Conservation (phyloP, 768 basidiomycete species). For the Leccinum uliginosum region DNA sequence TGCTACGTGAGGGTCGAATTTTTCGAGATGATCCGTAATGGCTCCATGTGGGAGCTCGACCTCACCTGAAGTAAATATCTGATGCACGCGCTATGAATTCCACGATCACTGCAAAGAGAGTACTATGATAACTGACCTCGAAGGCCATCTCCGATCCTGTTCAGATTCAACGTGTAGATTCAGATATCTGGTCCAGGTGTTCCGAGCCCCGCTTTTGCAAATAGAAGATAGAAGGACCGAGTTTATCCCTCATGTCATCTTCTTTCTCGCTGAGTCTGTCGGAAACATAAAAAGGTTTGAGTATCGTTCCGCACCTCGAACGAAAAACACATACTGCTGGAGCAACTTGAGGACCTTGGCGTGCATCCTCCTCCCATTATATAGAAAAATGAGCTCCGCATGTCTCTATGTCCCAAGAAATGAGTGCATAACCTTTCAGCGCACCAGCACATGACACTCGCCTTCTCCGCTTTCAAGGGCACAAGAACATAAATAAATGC, state of each 20-base stretch:
- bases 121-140: conserved; percentile 44
- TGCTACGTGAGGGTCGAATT: conserved; percentile 63
- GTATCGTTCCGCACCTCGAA: not conserved
- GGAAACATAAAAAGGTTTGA: not conserved
- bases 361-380: conserved; percentile 96
- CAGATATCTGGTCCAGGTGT: conserved; percentile 77
- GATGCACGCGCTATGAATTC: not conserved
- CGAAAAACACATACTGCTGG: conserved; percentile 69
- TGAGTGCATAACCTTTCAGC: not conserved
- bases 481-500: not conserved
- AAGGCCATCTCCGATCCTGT: conserved; percentile 68
- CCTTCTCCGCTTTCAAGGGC: not conserved
- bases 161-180: conserved; percentile 85
- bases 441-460: not conserved
- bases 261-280: conserved; percentile 78
- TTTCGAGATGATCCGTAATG: conserved; percentile 77
- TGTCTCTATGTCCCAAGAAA: conserved; percentile 60
- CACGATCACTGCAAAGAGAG: not conserved
- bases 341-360: conserved; percentile 78
- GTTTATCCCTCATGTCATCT: conserved; percentile 70
- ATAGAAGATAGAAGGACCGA: conserved; percentile 82
- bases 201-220: conserved; percentile 86
- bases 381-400: conserved; percentile 84
- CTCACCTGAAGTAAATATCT: conserved; percentile 97
- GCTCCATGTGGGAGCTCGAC: conserved; percentile 78